Percentiles rank a stretch among this genome's conserved stretches.
Conservation (phyloP, 352 stramenopile species). For the Globisporangium acanthophoron region DNA sequence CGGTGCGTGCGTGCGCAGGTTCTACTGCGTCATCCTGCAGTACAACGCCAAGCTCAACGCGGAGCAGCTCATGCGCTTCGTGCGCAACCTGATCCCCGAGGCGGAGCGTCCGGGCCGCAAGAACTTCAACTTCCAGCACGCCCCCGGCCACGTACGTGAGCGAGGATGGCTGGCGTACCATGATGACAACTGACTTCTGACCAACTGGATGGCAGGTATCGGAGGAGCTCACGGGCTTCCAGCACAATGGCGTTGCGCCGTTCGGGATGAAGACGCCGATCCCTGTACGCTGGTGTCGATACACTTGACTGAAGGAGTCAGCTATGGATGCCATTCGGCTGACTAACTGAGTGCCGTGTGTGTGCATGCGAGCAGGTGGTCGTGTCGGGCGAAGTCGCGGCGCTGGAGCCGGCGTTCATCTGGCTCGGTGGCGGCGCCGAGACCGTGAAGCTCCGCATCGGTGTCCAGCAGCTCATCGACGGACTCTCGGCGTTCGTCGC, state of each 20-base stretch:
- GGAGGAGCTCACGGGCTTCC: conserved; percentile 75
- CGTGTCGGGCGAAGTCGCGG: conserved; percentile 48
- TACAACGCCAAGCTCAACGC: conserved; percentile 82
- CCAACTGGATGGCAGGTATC: conserved; percentile 27
- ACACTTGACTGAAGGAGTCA: neutral
- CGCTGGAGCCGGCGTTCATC: conserved; percentile 51
- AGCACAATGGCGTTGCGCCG: conserved; percentile 78
- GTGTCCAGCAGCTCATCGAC: conserved; percentile 52
- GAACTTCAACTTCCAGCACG: conserved; percentile 87
- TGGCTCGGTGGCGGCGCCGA: conserved; percentile 79
- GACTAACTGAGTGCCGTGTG: neutral
- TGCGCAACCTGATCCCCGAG: conserved; percentile 57
- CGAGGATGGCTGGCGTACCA: neutral
- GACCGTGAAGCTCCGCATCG: conserved; percentile 73
- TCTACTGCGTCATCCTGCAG: conserved; percentile 83
- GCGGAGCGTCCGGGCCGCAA: conserved; percentile 55
- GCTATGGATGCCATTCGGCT: neutral
- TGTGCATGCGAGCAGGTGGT: conserved; percentile 45
- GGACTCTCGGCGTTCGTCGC: conserved; percentile 51
- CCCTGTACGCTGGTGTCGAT: conserved; percentile 29
- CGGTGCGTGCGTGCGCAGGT: conserved; percentile 22
- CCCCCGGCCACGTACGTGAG: conserved; percentile 36
- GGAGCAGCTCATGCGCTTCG: conserved; percentile 79
- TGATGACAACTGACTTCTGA: neutral
- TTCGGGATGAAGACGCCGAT: conserved; percentile 74